These are phyloP conservation scores for Myxozyma udenii DNA, from an alignment of 805 yeast species.

Conservation along the genomic window DNA sequence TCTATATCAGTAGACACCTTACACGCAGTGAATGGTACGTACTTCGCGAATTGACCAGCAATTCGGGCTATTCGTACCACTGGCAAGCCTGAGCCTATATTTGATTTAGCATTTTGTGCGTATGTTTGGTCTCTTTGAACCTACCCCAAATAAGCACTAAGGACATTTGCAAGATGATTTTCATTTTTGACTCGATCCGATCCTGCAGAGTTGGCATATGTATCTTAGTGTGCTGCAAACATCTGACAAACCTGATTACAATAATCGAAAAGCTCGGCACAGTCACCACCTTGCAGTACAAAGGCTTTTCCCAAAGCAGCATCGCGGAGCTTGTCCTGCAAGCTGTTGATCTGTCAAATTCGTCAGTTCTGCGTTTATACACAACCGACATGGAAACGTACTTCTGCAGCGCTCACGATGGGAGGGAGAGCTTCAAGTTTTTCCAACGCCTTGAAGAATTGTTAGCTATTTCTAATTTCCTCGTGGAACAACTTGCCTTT, in stretches of 20 bases:
- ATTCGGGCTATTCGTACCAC: constrained; percentile 44
- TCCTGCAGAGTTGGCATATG: too few species aligned
- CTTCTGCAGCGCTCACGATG: constrained; percentile 42
- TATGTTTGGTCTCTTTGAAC: not conserved
- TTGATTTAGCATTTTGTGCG: not conserved
- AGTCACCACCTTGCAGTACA: constrained; percentile 46
- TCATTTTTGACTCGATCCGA: constrained; percentile 43
- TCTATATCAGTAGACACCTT: not conserved
- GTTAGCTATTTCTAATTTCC: not conserved
- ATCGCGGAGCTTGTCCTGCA: constrained; percentile 39
- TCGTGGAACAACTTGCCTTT: constrained; percentile 14
- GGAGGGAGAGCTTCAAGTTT: constrained; percentile 46
- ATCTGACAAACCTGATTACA: constrained; percentile 34
- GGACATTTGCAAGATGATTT: constrained; percentile 45
- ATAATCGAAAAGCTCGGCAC: constrained; percentile 47
- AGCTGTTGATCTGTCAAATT: constrained; percentile 33
- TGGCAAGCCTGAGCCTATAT: constrained; percentile 40
- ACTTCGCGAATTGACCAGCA: constrained; percentile 47
- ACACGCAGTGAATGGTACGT: not conserved
- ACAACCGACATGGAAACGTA: not conserved
- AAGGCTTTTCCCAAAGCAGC: constrained; percentile 47
- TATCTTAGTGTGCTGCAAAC: too few species aligned
- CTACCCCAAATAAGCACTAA: constrained; percentile 44
- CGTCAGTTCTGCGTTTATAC: not conserved
- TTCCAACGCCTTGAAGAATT: constrained; percentile 38